Percentiles rank a stretch among this genome's conserved stretches.
Evolutionary conservation across 371 early-diverging fungal species (phyloP).

Genomic region (Enterocytospora artemiae): DNA sequence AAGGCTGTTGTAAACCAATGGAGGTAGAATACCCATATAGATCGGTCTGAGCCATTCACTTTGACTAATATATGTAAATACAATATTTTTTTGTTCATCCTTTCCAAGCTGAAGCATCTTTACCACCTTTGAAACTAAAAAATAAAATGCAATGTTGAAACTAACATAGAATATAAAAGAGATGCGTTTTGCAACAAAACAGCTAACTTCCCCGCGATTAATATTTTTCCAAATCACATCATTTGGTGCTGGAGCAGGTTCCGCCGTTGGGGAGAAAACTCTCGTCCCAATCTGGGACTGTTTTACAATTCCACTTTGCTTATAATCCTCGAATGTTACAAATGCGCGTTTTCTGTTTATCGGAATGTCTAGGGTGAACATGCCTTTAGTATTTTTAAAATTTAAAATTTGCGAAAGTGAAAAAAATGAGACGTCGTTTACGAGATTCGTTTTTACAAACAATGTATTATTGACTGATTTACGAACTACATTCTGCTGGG

Average conservation of each 20-base stretch:
- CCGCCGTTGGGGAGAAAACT: slow-evolving; percentile 47
- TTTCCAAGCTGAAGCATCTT: slow-evolving; percentile 9
- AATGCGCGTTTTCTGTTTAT: slow-evolving; percentile 46
- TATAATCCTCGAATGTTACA: slow-evolving; percentile 51
- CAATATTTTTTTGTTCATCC: slow-evolving; percentile 4
- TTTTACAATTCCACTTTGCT: slow-evolving; percentile 44
- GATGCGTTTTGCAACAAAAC: slow-evolving; percentile 34
- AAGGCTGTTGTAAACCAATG: slow-evolving; percentile 51
- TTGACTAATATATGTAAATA: slow-evolving; percentile 29
- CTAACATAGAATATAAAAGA: slow-evolving; percentile 45
- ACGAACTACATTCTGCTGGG: background rate
- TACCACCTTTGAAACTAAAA: slow-evolving; percentile 31
- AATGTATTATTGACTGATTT: slow-evolving; percentile 17
- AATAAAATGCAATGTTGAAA: slow-evolving; percentile 50
- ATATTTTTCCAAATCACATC: slow-evolving; percentile 56
- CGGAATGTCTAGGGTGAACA: slow-evolving; percentile 54
- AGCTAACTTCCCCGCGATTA: slow-evolving; percentile 23
- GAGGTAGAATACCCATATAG: slow-evolving; percentile 52
- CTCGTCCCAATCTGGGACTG: slow-evolving; percentile 53
- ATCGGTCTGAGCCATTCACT: slow-evolving; percentile 22
- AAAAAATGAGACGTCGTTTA: slow-evolving; percentile 49
- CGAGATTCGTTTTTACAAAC: slow-evolving; percentile 32
- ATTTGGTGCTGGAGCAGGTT: slow-evolving; percentile 56
- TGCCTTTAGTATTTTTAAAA: slow-evolving; percentile 23
- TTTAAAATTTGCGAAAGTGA: slow-evolving; percentile 39